phyloP scores from a whole-genome alignment of 2,329 filamentous ascomycete genomes.

The Penicillium rolfsii region DNA sequence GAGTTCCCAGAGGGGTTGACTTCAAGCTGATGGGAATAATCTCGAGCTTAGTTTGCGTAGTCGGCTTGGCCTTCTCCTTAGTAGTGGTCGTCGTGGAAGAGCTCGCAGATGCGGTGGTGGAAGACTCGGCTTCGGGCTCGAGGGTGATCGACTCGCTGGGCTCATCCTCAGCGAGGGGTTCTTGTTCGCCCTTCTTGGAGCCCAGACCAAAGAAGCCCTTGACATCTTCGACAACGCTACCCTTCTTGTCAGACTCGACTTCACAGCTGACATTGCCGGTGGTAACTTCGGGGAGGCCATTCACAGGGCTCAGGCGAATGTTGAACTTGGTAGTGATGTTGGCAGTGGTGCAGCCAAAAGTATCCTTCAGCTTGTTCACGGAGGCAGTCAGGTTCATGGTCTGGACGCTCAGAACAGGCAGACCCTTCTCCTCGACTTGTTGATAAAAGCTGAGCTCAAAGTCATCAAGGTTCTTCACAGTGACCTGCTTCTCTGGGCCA shows the following conservation, averaged over 20 bases:
- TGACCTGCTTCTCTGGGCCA: conserved; percentile 79
- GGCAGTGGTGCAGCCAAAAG: conserved; percentile 73
- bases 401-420: conserved; percentile 66
- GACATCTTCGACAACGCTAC: conserved; percentile 85
- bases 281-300: conserved; percentile 78
- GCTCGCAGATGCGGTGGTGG: conserved; percentile 47
- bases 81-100: conserved; percentile 55
- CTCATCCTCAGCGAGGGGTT: conserved; percentile 64
- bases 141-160: conserved; percentile 54
- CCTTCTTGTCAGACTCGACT: conserved; percentile 73
- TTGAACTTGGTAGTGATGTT: conserved; percentile 81
- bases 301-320: conserved; percentile 70
- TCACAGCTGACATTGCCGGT: conserved; percentile 84
- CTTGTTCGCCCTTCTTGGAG: conserved; percentile 83
- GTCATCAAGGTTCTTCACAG: conserved; percentile 79
- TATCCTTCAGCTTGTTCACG: conserved; percentile 75
- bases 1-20: conserved; percentile 51
- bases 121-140: conserved; percentile 52
- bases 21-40: conserved; percentile 56
- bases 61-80: conserved; percentile 47
- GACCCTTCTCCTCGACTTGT: conserved; percentile 58
- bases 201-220: conserved; percentile 97
- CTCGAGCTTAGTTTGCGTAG: conserved; percentile 53
- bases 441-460: conserved; percentile 82
- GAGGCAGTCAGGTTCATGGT: conserved; percentile 87